Evolutionary conservation across 805 yeast genomes (phyloP).

Genomic region (Spathaspora passalidarum): DNA sequence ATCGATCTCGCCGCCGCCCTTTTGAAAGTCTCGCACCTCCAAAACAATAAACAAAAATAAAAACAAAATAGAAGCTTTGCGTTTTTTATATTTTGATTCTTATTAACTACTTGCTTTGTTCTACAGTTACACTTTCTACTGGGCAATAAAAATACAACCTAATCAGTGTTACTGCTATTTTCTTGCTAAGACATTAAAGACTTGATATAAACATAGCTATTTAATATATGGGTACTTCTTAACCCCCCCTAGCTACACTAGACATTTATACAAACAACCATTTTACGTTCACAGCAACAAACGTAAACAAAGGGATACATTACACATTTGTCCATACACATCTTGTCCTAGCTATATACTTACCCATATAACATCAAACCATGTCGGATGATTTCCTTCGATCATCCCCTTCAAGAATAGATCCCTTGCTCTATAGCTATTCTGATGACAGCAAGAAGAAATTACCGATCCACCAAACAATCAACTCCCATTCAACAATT

Average conservation of each 20-base stretch:
- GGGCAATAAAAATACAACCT: no score
- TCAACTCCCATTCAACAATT: not conserved
- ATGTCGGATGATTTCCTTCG: constrained; percentile 30
- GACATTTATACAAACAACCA: not conserved
- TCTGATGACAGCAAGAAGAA: constrained; percentile 1
- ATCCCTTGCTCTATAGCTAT: constrained; percentile 28
- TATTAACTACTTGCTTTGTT: not conserved
- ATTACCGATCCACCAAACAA: not conserved
- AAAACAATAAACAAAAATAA: not conserved
- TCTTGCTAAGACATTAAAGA: no score
- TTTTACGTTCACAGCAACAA: not conserved
- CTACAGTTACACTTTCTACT: not conserved
- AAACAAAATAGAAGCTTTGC: not conserved
- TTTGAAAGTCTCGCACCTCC: not conserved
- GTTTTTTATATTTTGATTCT: not conserved
- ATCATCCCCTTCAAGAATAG: constrained; percentile 37
- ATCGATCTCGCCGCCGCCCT: no score
- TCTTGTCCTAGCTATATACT: no score
- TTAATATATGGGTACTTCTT: not conserved
- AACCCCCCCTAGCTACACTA: not conserved
- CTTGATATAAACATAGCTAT: no score
- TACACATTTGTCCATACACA: no score
- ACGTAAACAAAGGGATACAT: not conserved
- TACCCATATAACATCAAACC: no score
- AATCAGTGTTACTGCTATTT: no score